Evolutionary conservation across 176 grass and related monocot genomes (phyloP).

Genomic region (Hsuehochloa calcarea): DNA sequence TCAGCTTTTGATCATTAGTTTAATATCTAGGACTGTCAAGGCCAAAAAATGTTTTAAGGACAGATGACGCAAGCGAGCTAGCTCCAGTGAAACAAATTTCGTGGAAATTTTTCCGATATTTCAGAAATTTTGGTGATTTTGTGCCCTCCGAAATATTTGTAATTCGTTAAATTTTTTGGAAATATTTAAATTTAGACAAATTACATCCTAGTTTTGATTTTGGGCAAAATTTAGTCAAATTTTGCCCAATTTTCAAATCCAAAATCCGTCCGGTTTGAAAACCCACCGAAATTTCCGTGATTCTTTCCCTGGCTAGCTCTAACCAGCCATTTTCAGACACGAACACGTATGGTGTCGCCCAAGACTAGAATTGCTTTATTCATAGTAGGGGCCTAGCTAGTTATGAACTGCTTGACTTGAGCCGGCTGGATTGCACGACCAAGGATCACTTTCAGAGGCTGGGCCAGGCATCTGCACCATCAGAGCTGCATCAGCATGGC

Average conservation of each 20-base stretch:
- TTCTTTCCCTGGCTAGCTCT: no score
- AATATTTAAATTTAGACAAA: no score
- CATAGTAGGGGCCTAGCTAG: background rate
- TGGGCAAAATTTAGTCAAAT: no score
- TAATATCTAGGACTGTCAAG: conserved; percentile 25
- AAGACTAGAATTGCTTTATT: conserved; percentile 24
- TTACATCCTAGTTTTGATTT: no score
- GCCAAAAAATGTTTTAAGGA: background rate
- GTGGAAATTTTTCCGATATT: no score
- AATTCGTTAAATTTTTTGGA: no score
- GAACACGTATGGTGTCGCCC: background rate
- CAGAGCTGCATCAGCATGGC: conserved; percentile 47
- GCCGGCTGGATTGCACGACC: background rate
- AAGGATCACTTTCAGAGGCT: background rate
- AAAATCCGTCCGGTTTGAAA: no score
- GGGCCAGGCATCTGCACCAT: conserved; percentile 36
- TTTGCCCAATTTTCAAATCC: no score
- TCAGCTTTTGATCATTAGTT: conserved; percentile 17
- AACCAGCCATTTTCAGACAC: background rate
- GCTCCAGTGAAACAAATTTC: no score
- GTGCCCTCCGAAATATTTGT: no score
- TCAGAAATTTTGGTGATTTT: no score
- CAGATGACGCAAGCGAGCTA: conserved; percentile 28
- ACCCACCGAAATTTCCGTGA: no score
- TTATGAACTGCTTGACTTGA: conserved; percentile 41